Conservation (phyloP, 2,329 filamentous ascomycete genomes). For the Exophiala viscosa region DNA sequence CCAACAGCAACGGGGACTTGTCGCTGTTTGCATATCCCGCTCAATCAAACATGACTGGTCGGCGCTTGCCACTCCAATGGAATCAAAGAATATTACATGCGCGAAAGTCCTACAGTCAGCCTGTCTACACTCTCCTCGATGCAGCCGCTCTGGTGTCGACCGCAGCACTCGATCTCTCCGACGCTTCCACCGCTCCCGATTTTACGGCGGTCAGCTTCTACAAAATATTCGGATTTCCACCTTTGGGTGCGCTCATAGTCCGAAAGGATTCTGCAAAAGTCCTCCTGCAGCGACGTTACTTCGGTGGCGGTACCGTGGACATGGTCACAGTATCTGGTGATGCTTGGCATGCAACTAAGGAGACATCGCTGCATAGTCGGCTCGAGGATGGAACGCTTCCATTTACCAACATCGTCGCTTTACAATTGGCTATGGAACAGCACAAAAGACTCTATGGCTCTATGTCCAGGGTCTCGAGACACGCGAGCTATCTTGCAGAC, state of each 20-base stretch:
- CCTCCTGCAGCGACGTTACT: conserved; percentile 70
- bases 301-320: conserved; percentile 92
- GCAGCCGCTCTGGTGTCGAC: conserved; percentile 79
- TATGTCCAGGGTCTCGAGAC: conserved; percentile 65
- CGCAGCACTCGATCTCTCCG: conserved; percentile 66
- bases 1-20: conserved; percentile 25
- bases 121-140: conserved; percentile 70
- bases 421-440: conserved; percentile 68
- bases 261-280: conserved; percentile 64
- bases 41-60: conserved; percentile 90
- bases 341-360: conserved; percentile 78
- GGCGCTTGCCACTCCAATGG: conserved; percentile 70
- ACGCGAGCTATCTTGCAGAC: conserved; percentile 64
- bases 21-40: conserved; percentile 75
- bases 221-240: conserved; percentile 97
- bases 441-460: conserved; percentile 68
- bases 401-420: conserved; percentile 82
- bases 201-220: conserved; percentile 87
- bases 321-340: conserved; percentile 75
- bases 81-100: conserved; percentile 45
- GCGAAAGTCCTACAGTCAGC: conserved; percentile 24
- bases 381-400: conserved; percentile 90
- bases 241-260: conserved; percentile 80
- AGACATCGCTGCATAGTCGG: conserved; percentile 67
- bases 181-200: conserved; percentile 64